Conservation (phyloP, 208 protist species). For the Borovskyia barvae region DNA sequence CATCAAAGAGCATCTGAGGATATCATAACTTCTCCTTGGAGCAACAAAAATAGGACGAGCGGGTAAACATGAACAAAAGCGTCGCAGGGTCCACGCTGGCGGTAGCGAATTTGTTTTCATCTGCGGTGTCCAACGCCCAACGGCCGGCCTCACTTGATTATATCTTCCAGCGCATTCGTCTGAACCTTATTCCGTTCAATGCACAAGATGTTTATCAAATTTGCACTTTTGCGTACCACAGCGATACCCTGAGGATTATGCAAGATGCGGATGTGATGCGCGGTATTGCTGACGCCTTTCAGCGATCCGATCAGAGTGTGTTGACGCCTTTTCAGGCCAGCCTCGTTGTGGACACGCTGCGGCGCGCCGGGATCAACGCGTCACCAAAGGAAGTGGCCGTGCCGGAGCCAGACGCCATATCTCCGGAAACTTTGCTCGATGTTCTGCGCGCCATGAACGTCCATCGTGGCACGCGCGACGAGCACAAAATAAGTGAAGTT, state of each 20-base stretch:
- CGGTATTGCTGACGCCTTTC: constrained; percentile 71
- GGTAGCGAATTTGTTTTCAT: constrained; percentile 14
- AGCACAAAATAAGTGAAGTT: constrained; percentile 62
- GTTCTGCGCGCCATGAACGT: constrained; percentile 77
- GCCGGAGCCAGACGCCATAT: constrained; percentile 72
- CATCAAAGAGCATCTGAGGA: too few relatives aligned
- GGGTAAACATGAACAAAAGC: too few relatives aligned
- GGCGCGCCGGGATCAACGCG: constrained; percentile 58
- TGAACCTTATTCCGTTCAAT: constrained; percentile 72
- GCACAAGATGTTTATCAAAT: constrained; percentile 85
- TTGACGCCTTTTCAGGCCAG: constrained; percentile 82
- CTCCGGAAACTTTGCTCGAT: constrained; percentile 70
- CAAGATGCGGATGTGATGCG: constrained; percentile 83
- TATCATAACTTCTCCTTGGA: too few relatives aligned
- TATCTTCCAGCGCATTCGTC: constrained; percentile 61
- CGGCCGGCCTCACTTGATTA: constrained; percentile 29
- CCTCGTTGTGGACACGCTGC: constrained; percentile 73
- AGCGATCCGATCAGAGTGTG: constrained; percentile 65
- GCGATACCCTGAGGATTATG: constrained; percentile 65
- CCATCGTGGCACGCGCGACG: constrained; percentile 60
- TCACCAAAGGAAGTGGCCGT: constrained; percentile 63
- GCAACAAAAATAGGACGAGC: too few relatives aligned
- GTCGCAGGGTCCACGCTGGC: too few relatives aligned
- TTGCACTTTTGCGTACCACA: constrained; percentile 64
- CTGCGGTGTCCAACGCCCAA: constrained; percentile 6